Conservation (phyloP, 2,329 filamentous ascomycete genomes). For the Aspergillus thermomutatus region DNA sequence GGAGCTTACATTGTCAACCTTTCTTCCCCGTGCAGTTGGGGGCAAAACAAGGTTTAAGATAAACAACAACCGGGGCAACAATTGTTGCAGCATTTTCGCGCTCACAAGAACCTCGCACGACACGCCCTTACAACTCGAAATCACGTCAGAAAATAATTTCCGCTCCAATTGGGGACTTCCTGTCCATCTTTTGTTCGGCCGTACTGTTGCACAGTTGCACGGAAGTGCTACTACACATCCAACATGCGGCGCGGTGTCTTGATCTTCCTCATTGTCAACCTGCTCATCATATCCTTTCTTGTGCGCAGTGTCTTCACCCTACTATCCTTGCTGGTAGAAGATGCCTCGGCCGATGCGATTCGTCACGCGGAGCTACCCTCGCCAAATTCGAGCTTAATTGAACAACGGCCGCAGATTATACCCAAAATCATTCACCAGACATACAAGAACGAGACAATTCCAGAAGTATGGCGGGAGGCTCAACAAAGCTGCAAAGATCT, state of each 20-base stretch:
- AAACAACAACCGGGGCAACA: background rate
- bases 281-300: slow-evolving; percentile 61
- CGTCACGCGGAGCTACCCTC: slow-evolving; percentile 63
- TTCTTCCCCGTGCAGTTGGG: background rate
- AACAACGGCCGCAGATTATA: slow-evolving; percentile 59
- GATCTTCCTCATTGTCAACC: slow-evolving; percentile 63
- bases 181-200: background rate
- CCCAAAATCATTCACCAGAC: slow-evolving; percentile 78
- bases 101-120: background rate
- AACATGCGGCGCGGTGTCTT: slow-evolving; percentile 60
- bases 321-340: slow-evolving; percentile 65
- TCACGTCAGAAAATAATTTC: background rate
- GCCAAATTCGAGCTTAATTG: slow-evolving; percentile 59
- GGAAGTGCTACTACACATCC: slow-evolving; percentile 13
- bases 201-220: slow-evolving; percentile 1
- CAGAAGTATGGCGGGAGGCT: slow-evolving; percentile 61
- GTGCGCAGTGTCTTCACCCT: slow-evolving; percentile 68
- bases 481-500: slow-evolving; percentile 65
- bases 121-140: slow-evolving; percentile 8
- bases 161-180: slow-evolving; percentile 2
- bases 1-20: background rate
- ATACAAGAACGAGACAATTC: slow-evolving; percentile 68
- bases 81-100: background rate
- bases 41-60: background rate
- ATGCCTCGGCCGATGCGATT: slow-evolving; percentile 65